A percentile compares a stretch with the other conserved stretches of the same genome.
Conservation (phyloP, 2,329 filamentous ascomycete genomes). For the Taxawa tesnikishii region DNA sequence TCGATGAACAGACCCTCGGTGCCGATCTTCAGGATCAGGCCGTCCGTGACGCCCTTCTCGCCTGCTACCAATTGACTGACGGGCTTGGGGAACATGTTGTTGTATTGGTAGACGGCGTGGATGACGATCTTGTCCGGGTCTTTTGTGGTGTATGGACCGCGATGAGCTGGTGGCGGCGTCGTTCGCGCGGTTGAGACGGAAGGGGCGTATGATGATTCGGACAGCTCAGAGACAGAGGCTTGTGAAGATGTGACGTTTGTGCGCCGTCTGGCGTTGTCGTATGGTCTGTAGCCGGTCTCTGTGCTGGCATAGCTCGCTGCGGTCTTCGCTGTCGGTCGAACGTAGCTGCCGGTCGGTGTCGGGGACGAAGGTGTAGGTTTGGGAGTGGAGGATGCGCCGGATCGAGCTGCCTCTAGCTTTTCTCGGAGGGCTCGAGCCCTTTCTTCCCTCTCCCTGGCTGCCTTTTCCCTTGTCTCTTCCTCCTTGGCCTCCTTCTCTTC, state of each 20-base stretch:
- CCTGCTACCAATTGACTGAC: slow-evolving; percentile 81
- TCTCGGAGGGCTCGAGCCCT: too few species aligned
- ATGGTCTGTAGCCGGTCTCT: slow-evolving; percentile 40
- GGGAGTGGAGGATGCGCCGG: slow-evolving; percentile 9
- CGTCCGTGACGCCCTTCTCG: slow-evolving; percentile 77
- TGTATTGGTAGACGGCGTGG: slow-evolving; percentile 84
- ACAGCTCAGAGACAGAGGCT: too few species aligned
- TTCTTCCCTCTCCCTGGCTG: slow-evolving; percentile 24
- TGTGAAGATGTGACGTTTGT: slow-evolving; percentile 47
- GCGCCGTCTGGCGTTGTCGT: slow-evolving; percentile 18
- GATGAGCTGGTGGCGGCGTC: slow-evolving; percentile 66
- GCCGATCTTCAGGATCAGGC: slow-evolving; percentile 79
- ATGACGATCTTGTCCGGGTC: slow-evolving; percentile 96
- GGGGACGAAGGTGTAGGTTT: slow-evolving; percentile 7
- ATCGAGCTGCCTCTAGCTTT: too few species aligned
- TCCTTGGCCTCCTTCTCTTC: too few species aligned
- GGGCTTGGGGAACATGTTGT: slow-evolving; percentile 76
- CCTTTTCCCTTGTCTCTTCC: too few species aligned
- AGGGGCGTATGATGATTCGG: slow-evolving; percentile 51
- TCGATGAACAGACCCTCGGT: slow-evolving; percentile 95
- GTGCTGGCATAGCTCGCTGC: slow-evolving; percentile 48
- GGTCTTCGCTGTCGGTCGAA: slow-evolving; percentile 35
- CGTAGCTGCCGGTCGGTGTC: slow-evolving; percentile 24
- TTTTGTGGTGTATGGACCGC: slow-evolving; percentile 70
- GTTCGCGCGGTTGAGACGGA: slow-evolving; percentile 76